A percentile compares a stretch with the other conserved stretches of the same genome.
Conservation (phyloP, 2,329 filamentous ascomycete species). For the Hyphodiscus sp. region DNA sequence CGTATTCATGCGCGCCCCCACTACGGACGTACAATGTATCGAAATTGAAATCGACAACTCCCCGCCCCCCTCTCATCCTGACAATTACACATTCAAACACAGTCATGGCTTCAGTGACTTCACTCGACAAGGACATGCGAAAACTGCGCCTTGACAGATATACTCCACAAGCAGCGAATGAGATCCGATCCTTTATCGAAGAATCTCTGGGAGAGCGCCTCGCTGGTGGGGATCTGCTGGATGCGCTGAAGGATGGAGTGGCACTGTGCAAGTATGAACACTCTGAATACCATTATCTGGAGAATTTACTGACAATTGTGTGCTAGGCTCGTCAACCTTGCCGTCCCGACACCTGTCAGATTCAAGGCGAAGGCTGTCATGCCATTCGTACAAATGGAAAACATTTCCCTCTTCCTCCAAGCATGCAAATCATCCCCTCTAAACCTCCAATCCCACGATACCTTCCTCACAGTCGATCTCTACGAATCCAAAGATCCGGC, state of each 20-base stretch:
- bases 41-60: background rate
- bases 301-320: conserved; percentile 6
- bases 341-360: conserved; percentile 69
- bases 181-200: conserved; percentile 83
- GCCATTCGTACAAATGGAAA: conserved; percentile 99
- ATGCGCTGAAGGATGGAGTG: conserved; percentile 82
- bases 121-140: conserved; percentile 91
- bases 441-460: conserved; percentile 85
- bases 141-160: conserved; percentile 89
- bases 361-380: conserved; percentile 81
- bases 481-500: conserved; percentile 94
- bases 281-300: background rate
- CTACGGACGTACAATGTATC: background rate
- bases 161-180: conserved; percentile 82
- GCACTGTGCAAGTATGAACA: conserved; percentile 77
- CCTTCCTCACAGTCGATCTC: conserved; percentile 94
- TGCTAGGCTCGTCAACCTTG: conserved; percentile 69
- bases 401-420: conserved; percentile 91
- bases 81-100: conserved; percentile 9
- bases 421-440: conserved; percentile 81
- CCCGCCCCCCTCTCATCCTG: background rate
- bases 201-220: conserved; percentile 68
- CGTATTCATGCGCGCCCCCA: background rate
- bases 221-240: conserved; percentile 69
- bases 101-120: conserved; percentile 85